Conservation (phyloP, 768 basidiomycete genomes). For the Galerina marginata region DNA sequence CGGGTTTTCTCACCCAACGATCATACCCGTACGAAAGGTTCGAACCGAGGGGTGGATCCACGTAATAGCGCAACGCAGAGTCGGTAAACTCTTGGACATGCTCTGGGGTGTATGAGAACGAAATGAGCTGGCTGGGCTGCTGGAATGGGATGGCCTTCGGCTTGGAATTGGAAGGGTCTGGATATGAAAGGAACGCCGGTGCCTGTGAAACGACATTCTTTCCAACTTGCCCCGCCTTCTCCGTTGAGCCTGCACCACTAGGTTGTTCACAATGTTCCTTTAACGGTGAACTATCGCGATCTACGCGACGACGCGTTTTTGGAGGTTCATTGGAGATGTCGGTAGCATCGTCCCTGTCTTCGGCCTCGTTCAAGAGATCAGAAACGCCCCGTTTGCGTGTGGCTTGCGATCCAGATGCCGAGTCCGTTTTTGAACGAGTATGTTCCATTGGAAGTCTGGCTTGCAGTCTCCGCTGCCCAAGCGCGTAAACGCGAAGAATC, state of each 20-base stretch:
- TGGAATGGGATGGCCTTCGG: constrained; percentile 56
- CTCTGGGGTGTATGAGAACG: constrained; percentile 72
- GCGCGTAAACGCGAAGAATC: neutral
- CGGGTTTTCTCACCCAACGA: constrained; percentile 69
- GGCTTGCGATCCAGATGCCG: neutral
- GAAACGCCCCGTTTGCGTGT: constrained; percentile 5
- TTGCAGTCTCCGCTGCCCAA: too few species aligned
- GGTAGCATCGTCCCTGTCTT: neutral
- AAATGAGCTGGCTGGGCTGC: constrained; percentile 67
- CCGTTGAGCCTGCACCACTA: neutral
- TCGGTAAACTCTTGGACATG: constrained; percentile 68
- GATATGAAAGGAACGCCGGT: constrained; percentile 19
- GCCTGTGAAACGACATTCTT: neutral
- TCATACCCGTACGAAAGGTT: constrained; percentile 76
- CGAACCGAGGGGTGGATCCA: constrained; percentile 67
- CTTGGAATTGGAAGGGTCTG: constrained; percentile 17
- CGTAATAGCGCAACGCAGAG: constrained; percentile 73
- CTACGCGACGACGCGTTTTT: neutral
- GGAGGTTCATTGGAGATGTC: neutral
- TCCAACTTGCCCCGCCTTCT: neutral
- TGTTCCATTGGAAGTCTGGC: neutral
- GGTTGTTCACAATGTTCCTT: neutral
- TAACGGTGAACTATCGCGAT: neutral
- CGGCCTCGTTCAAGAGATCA: neutral
- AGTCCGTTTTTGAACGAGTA: neutral